Conservation (phyloP, 2,329 filamentous ascomycete species). For the Anisogramma anomala region DNA sequence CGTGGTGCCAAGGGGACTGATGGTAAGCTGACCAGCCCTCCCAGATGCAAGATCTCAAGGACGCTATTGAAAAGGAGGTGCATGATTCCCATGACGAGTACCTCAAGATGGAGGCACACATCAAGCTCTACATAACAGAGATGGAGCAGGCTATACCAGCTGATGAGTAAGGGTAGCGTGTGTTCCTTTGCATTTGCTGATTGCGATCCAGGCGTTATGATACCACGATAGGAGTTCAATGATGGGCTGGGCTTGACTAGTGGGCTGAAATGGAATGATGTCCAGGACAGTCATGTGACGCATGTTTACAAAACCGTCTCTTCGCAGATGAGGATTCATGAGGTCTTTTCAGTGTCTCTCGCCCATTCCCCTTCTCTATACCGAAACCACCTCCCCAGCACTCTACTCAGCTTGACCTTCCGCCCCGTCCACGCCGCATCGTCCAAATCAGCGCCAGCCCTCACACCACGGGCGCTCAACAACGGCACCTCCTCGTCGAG, state of each 20-base stretch:
- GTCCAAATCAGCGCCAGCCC: slow-evolving; percentile 29
- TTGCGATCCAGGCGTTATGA: background rate
- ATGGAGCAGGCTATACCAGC: slow-evolving; percentile 77
- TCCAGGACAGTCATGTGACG: too few species aligned
- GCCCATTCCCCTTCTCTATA: slow-evolving; percentile 33
- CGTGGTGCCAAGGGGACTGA: too few species aligned
- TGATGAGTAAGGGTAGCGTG: slow-evolving; percentile 2
- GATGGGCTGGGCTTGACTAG: background rate
- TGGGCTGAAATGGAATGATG: too few species aligned
- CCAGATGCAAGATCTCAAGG: slow-evolving; percentile 94
- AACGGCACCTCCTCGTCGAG: slow-evolving; percentile 46
- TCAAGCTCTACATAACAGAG: slow-evolving; percentile 95
- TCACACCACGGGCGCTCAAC: slow-evolving; percentile 43
- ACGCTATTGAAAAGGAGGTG: slow-evolving; percentile 92
- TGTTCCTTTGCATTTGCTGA: slow-evolving; percentile 17
- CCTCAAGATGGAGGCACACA: slow-evolving; percentile 93
- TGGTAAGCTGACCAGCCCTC: slow-evolving; percentile 17
- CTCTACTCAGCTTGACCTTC: slow-evolving; percentile 43
- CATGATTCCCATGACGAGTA: slow-evolving; percentile 87
- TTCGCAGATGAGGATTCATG: too few species aligned
- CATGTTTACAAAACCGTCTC: too few species aligned
- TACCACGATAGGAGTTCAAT: background rate
- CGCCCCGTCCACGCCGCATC: slow-evolving; percentile 46
- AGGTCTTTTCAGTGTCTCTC: background rate
- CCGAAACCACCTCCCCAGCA: slow-evolving; percentile 56